Evolutionary conservation across 2,329 filamentous ascomycete species (phyloP).

Genomic region (Zasmidium cellare): DNA sequence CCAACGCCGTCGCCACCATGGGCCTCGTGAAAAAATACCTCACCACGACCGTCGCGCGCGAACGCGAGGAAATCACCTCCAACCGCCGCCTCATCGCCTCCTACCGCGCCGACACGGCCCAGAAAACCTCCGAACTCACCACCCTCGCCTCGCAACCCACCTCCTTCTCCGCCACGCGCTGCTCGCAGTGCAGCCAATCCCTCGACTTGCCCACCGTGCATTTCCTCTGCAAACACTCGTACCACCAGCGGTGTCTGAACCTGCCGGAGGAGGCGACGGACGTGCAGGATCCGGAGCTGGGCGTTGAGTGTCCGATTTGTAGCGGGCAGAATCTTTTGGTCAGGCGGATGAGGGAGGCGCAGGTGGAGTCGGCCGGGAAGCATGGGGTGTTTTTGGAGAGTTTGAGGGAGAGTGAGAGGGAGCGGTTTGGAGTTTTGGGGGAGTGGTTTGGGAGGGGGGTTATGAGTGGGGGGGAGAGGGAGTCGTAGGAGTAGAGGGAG

Average conservation of each 20-base stretch:
- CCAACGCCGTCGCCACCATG: conserved; percentile 86
- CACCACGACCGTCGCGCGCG: conserved; percentile 80
- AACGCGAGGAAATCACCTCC: conserved; percentile 77
- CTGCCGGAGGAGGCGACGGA: conserved; percentile 41
- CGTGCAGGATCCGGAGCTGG: conserved; percentile 55
- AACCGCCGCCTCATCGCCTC: conserved; percentile 81
- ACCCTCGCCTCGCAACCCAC: conserved; percentile 77
- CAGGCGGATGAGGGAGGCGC: conserved; percentile 78
- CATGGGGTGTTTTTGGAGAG: conserved; percentile 88
- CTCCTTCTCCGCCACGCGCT: conserved; percentile 88
- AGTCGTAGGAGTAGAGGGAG: too few relatives aligned
- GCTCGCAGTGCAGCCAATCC: conserved; percentile 73
- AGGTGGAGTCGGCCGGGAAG: conserved; percentile 80
- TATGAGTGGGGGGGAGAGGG: conserved; percentile 56
- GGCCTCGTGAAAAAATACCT: conserved; percentile 95
- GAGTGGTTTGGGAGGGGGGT: conserved; percentile 95
- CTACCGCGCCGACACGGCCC: conserved; percentile 79
- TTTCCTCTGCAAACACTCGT: conserved; percentile 95
- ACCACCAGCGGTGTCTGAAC: conserved; percentile 88
- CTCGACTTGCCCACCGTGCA: conserved; percentile 90
- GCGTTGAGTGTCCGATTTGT: conserved; percentile 83
- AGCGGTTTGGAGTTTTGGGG: conserved; percentile 85
- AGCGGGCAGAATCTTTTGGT: conserved; percentile 83
- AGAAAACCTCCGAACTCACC: conserved; percentile 74
- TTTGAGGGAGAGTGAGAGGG: conserved; percentile 66